Conservation (phyloP, 257 asterid genomes). For the Rehmannia glutinosa region DNA sequence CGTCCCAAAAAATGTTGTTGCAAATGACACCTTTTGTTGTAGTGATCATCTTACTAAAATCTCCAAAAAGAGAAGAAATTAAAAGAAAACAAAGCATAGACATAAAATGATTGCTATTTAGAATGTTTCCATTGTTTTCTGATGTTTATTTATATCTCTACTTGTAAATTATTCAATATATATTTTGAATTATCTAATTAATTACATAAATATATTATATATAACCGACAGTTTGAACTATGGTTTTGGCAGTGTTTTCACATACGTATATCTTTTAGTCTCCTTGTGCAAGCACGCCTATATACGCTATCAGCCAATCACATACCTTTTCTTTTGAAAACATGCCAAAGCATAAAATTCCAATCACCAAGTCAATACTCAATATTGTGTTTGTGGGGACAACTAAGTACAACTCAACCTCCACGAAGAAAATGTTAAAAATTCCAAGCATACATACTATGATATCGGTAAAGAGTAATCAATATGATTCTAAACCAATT, state of each 20-base stretch:
- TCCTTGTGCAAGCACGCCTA: constrained; percentile 19
- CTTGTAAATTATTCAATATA: too few relatives aligned
- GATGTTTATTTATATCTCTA: too few relatives aligned
- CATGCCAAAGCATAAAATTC: constrained; percentile 1
- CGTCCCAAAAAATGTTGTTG: too few relatives aligned
- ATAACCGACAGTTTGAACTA: neutral
- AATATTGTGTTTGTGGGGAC: constrained; percentile 24
- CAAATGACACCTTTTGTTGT: too few relatives aligned
- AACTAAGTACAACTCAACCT: constrained; percentile 29
- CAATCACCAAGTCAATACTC: constrained; percentile 12
- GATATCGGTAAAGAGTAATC: neutral
- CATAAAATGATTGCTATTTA: too few relatives aligned
- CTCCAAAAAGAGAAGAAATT: too few relatives aligned
- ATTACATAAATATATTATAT: neutral
- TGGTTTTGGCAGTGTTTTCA: neutral
- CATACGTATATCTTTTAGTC: neutral
- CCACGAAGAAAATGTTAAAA: neutral
- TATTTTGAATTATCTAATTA: too few relatives aligned
- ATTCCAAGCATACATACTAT: neutral
- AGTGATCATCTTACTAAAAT: too few relatives aligned
- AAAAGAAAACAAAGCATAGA: too few relatives aligned
- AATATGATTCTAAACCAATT: too few relatives aligned
- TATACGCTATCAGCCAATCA: constrained; percentile 14
- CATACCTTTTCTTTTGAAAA: constrained; percentile 3
- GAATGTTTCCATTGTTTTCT: too few relatives aligned